A percentile compares a stretch with the other conserved stretches of the same genome.
Evolutionary conservation across 2,329 filamentous ascomycete species (phyloP).

Genomic region (Plenodomus biglobosus): DNA sequence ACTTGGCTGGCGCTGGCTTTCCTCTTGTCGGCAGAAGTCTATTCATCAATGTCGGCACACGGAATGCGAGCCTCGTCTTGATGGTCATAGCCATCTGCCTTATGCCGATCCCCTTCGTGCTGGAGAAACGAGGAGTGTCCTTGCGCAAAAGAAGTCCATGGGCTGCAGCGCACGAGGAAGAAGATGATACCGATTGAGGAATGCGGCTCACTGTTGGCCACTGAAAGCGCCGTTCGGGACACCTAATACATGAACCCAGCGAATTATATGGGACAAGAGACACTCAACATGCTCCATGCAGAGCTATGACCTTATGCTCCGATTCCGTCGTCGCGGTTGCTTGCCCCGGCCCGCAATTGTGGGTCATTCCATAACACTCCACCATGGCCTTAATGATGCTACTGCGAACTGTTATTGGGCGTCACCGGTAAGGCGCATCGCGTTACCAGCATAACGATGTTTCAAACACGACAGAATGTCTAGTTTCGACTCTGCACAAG

Average conservation of each 20-base stretch:
- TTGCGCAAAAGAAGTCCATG: constrained; percentile 45
- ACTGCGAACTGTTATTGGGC: constrained; percentile 4
- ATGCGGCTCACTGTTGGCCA: not conserved
- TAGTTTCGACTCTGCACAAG: constrained; percentile 14
- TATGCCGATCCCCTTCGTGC: constrained; percentile 39
- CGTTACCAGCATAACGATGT: constrained; percentile 8
- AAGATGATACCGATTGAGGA: constrained; percentile 21
- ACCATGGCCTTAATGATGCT: not conserved
- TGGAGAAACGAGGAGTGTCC: constrained; percentile 37
- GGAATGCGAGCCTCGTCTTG: constrained; percentile 35
- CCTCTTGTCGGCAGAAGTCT: constrained; percentile 35
- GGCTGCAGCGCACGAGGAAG: constrained; percentile 43
- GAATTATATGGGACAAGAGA: too few relatives aligned
- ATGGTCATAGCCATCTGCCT: constrained; percentile 31
- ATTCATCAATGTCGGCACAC: constrained; percentile 35
- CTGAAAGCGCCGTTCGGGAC: not conserved
- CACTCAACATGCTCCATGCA: not conserved
- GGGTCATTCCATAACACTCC: constrained; percentile 1
- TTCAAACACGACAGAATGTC: constrained; percentile 14
- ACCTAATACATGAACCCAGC: not conserved
- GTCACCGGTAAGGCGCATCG: not conserved
- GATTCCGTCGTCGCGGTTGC: too few relatives aligned
- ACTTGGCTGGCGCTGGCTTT: constrained; percentile 42
- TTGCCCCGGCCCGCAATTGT: not conserved
- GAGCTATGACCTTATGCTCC: not conserved